Percentiles rank a stretch among this genome's conserved stretches.
Evolutionary conservation across 331 rosid genomes (phyloP).

Genomic region (Quercus lobata): DNA sequence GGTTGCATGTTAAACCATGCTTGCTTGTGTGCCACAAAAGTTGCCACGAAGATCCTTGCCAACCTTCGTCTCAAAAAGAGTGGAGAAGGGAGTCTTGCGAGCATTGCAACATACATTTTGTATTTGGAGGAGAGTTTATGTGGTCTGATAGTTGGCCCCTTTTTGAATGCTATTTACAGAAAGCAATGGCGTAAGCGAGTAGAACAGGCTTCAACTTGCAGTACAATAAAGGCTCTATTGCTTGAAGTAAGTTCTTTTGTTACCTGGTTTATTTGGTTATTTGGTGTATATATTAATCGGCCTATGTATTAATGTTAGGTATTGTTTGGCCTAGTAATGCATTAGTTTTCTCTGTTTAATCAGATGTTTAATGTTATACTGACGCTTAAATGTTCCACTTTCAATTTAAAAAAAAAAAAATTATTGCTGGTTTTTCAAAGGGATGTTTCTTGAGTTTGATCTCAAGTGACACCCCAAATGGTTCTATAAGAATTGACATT

Average conservation of each 20-base stretch:
- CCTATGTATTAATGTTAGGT: neutral
- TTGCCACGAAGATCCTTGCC: conserved; percentile 67
- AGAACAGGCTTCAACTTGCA: conserved; percentile 56
- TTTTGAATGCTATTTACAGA: conserved; percentile 53
- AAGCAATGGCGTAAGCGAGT: conserved; percentile 67
- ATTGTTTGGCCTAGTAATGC: neutral
- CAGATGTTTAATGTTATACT: neutral
- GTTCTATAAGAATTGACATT: neutral
- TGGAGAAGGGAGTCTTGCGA: conserved; percentile 71
- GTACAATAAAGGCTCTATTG: conserved; percentile 56
- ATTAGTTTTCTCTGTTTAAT: neutral
- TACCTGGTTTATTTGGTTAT: conserved; percentile 8
- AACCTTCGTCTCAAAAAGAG: conserved; percentile 60
- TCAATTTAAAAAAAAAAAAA: neutral
- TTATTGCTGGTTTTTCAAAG: neutral
- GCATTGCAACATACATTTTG: conserved; percentile 74
- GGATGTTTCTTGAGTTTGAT: neutral
- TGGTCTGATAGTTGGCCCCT: conserved; percentile 84
- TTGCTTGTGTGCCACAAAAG: conserved; percentile 75
- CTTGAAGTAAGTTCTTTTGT: conserved; percentile 64
- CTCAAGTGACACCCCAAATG: neutral
- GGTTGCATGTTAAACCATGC: conserved; percentile 99
- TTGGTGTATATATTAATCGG: conserved; percentile 3
- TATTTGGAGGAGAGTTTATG: conserved; percentile 74
- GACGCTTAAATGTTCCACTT: neutral